Evolutionary conservation across 208 protist genomes (phyloP), one percentile per base, ranked within the genome.

Genomic region (Trypanosoma cruzi): DNA sequence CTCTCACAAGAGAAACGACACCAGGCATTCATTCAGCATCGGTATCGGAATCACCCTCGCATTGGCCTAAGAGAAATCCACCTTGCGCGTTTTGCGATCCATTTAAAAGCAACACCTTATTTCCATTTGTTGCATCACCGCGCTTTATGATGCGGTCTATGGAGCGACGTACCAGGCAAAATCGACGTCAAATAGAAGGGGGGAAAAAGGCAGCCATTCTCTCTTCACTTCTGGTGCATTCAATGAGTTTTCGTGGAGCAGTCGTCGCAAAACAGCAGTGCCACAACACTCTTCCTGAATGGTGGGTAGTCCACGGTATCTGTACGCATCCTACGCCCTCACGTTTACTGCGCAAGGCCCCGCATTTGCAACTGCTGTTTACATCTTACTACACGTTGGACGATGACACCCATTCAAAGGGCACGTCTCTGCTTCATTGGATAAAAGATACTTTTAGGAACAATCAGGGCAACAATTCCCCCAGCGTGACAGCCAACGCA

Each of bases 231-330:
- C 64, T 61, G 14, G 37, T 70, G 24, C 53, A 54, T 44, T 36
- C 53, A 10, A 22, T 42, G 40, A 70, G 37, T 31, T 52, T 11
- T 52, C 37, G 55, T 36, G 55, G 60, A 37, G 26, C 31, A 14
- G 22, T 18, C 10, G 14, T 54, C 2, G 24, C 40, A 10, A 37
- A 32, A 26, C 64, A 62, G 28, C 64, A 70, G 40, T 70, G 64
- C 42, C 64, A 70, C 44, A 70, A 70, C 48, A 70, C 64, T 7
- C n/a, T 70, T 18, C 55, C 64, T 3, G 64, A 62, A 31, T 70
- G 64, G 64, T 70, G 64, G 64, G 5, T 70, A 26, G 37, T 0
- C 34, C 52, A 54, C 4, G 40, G 64, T 0, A 28, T 62, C 0
- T 29, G 5, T 8, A 13, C 22, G 8, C 26, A 28, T 36, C 5